A percentile compares a stretch with the other conserved stretches of the same genome.
Evolutionary conservation across 495 filamentous ascomycete genomes (phyloP).

Genomic region (Platismatia glauca): DNA sequence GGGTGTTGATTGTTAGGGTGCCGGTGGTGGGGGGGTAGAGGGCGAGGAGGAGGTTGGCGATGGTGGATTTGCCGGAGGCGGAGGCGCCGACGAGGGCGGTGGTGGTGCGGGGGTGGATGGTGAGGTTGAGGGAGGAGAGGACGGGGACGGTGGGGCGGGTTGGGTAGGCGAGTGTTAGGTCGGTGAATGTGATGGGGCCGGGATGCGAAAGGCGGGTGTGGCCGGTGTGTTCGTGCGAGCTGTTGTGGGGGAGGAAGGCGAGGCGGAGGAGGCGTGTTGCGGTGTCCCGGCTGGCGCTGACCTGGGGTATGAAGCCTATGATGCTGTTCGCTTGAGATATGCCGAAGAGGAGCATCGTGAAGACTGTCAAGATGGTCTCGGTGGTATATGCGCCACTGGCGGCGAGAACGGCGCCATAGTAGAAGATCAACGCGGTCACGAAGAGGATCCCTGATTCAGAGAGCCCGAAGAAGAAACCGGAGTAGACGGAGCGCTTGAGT

Average conservation of each 20-base stretch:
- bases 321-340: constrained; percentile 62
- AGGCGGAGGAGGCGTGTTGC: constrained; percentile 69
- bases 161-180: constrained; percentile 63
- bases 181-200: constrained; percentile 52
- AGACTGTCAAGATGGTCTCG: constrained; percentile 57
- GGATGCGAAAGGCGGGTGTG: constrained; percentile 36
- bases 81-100: constrained; percentile 75
- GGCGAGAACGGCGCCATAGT: constrained; percentile 63
- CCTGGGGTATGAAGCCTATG: constrained; percentile 67
- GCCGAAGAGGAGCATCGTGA: constrained; percentile 77
- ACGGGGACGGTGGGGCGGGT: constrained; percentile 41
- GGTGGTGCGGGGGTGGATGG: constrained; percentile 48
- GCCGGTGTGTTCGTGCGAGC: constrained; percentile 56
- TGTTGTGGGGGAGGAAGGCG: constrained; percentile 45
- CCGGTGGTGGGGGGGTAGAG: constrained; percentile 45
- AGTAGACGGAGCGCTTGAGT: constrained; percentile 48
- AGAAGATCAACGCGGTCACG: constrained; percentile 74
- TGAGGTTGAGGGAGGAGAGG: constrained; percentile 52
- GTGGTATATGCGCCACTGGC: constrained; percentile 37
- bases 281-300: constrained; percentile 60
- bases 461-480: constrained; percentile 67
- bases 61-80: constrained; percentile 83
- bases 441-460: constrained; percentile 62
- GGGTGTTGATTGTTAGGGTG: constrained; percentile 47
- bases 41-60: constrained; percentile 63